Evolutionary conservation across 75 land plant species (phyloP), one percentile per base, ranked within the genome.

Genomic region (Sequoiadendron giganteum): DNA sequence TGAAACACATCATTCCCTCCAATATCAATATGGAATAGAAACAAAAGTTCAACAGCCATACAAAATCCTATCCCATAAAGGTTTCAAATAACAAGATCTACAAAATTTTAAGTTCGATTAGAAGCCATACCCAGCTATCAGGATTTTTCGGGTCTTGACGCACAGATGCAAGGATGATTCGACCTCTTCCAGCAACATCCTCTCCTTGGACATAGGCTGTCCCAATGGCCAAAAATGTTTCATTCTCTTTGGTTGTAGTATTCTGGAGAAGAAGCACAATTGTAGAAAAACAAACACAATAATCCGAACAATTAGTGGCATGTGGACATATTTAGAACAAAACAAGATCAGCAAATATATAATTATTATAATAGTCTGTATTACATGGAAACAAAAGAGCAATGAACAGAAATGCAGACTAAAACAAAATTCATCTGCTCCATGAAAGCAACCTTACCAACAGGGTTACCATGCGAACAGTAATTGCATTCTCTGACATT

Each of bases 171-270:
- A 98, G 88, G 58, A 98, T 94, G 21, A 98, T 92, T 40, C 99
- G 94, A 28, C 99, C 99, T 91, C 99, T 91, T 77, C 93, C 95
- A 88, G 97, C 93, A 84, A 98, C 94, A 93, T 98, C 99, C 87
- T 98, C 99, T 73, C 99, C 99, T 94, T 98, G 99, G 43, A 96
- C 95, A 90, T 95, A 98, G 77, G 96, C 97, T 78, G 99, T 98
- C 52, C 99, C 99, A 90, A 98, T 90, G 11, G 97, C 99, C 87
- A 98, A 92, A 39, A 98, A 93, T 42, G 97, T 95, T 88, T 98
- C 96, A 86, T 90, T 94, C 70, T 93, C 96, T 89, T 93, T 94
- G 61, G 96, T 96, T 72, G 92, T 84, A 16, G 92, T 90, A 86
- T 96, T 97, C 98, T 97, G 93, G 42, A 79, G 86, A 52, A 30